Percentiles rank a stretch among this genome's conserved stretches.
These are phyloP conservation scores for Aspergillus ellipticus DNA, from an alignment of 495 filamentous ascomycete species.

Conservation along the genomic window DNA sequence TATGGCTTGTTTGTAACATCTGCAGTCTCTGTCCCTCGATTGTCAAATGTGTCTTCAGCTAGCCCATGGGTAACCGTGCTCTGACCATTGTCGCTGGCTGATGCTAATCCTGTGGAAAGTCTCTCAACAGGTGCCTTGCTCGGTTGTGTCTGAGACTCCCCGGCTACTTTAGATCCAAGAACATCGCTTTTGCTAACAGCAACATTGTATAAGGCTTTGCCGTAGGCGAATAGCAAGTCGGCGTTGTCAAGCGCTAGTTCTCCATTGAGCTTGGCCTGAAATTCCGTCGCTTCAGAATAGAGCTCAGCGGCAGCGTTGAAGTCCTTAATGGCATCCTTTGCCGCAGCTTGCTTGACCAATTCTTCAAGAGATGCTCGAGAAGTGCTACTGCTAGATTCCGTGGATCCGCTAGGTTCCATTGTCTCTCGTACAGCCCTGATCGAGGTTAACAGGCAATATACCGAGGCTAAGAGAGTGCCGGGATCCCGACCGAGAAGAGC, in stretches of 20 bases:
- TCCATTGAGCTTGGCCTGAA: slow-evolving; percentile 88
- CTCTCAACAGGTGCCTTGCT: slow-evolving; percentile 23
- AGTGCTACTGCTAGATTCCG: slow-evolving; percentile 13
- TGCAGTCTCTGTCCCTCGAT: slow-evolving; percentile 30
- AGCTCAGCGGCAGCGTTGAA: slow-evolving; percentile 78
- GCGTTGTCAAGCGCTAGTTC: slow-evolving; percentile 87
- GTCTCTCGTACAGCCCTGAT: slow-evolving; percentile 23
- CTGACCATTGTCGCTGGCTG: slow-evolving; percentile 6
- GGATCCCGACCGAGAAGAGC: neutral
- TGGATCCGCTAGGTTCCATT: slow-evolving; percentile 3
- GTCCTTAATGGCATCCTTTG: slow-evolving; percentile 79
- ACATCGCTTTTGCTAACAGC: slow-evolving; percentile 94
- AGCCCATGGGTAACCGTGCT: slow-evolving; percentile 24
- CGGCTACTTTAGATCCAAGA: slow-evolving; percentile 73
- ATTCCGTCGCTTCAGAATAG: slow-evolving; percentile 81
- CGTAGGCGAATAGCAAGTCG: slow-evolving; percentile 89
- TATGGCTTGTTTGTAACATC: slow-evolving; percentile 58
- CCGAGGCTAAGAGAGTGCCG: neutral
- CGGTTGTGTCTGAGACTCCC: slow-evolving; percentile 45
- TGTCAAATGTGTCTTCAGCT: slow-evolving; percentile 14
- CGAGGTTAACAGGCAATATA: neutral
- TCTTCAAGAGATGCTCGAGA: slow-evolving; percentile 32
- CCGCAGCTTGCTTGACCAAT: slow-evolving; percentile 56
- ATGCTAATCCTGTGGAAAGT: slow-evolving; percentile 15
- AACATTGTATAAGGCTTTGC: slow-evolving; percentile 86